Conservation (phyloP, 352 stramenopile species). For the Pythium oligandrum region DNA sequence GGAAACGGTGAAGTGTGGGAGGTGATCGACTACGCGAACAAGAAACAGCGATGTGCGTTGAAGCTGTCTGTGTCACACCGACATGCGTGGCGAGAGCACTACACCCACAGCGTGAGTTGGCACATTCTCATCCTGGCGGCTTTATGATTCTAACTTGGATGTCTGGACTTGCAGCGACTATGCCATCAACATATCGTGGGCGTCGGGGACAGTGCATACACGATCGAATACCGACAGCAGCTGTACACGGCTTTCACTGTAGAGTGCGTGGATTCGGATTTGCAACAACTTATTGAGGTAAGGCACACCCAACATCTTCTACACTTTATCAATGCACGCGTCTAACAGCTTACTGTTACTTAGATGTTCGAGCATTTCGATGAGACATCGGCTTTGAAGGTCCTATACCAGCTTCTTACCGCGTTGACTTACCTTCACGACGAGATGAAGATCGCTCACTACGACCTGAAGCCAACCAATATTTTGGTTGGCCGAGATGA, state of each 20-base stretch:
- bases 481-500: slow-evolving; percentile 90
- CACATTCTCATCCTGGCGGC: neutral
- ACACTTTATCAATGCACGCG: neutral
- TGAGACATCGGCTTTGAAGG: slow-evolving; percentile 51
- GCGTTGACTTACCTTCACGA: slow-evolving; percentile 70
- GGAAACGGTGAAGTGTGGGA: slow-evolving; percentile 82
- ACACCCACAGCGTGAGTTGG: slow-evolving; percentile 59
- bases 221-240: slow-evolving; percentile 65
- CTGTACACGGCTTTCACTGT: slow-evolving; percentile 77
- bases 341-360: neutral
- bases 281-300: slow-evolving; percentile 75
- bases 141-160: neutral
- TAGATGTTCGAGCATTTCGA: slow-evolving; percentile 61
- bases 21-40: slow-evolving; percentile 67
- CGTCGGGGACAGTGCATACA: slow-evolving; percentile 49
- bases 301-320: slow-evolving; percentile 1
- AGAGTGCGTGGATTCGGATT: slow-evolving; percentile 59
- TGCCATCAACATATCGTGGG: slow-evolving; percentile 62
- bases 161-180: slow-evolving; percentile 37
- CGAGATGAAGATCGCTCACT: slow-evolving; percentile 77
- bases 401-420: slow-evolving; percentile 60
- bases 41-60: slow-evolving; percentile 52
- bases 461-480: slow-evolving; percentile 97
- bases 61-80: slow-evolving; percentile 73
- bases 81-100: slow-evolving; percentile 62